Evolutionary conservation across 257 asterid species (phyloP).

Genomic region (Plantago major): DNA sequence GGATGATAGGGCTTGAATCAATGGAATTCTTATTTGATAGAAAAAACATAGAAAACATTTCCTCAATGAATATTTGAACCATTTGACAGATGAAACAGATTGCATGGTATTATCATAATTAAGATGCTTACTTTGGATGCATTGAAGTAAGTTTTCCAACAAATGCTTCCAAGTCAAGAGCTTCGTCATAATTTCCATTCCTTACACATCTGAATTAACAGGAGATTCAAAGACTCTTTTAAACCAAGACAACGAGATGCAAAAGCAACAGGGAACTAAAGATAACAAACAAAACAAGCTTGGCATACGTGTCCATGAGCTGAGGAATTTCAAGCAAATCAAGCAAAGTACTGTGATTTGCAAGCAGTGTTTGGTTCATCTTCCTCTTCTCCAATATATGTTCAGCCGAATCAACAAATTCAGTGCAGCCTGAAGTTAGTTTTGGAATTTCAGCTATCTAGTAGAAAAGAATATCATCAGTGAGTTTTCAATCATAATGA

Average conservation of each 20-base stretch:
- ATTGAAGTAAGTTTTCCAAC: constrained; percentile 82
- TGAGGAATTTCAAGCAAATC: constrained; percentile 99
- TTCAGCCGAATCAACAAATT: constrained; percentile 83
- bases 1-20: constrained; percentile 88
- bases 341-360: constrained; percentile 89
- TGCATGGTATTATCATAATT: constrained; percentile 16
- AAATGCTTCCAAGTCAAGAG: constrained; percentile 93
- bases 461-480: constrained; percentile 26
- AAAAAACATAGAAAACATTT: constrained; percentile 23
- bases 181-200: constrained; percentile 96
- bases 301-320: constrained; percentile 92
- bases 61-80: constrained; percentile 31
- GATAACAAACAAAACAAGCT: constrained; percentile 11
- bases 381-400: constrained; percentile 90
- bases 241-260: constrained; percentile 9
- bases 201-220: constrained; percentile 69
- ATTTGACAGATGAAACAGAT: constrained; percentile 21
- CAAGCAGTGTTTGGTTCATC: constrained; percentile 81
- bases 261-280: constrained; percentile 15
- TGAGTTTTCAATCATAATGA: constrained; percentile 15
- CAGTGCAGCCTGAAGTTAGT: constrained; percentile 83
- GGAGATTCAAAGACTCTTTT: constrained; percentile 20
- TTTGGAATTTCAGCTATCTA: constrained; percentile 94
- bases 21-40: constrained; percentile 64
- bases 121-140: constrained; percentile 87